Base-by-base conservation (phyloP, 2,329 filamentous ascomycete species). In the Tolypocladium amazonense region DNA sequence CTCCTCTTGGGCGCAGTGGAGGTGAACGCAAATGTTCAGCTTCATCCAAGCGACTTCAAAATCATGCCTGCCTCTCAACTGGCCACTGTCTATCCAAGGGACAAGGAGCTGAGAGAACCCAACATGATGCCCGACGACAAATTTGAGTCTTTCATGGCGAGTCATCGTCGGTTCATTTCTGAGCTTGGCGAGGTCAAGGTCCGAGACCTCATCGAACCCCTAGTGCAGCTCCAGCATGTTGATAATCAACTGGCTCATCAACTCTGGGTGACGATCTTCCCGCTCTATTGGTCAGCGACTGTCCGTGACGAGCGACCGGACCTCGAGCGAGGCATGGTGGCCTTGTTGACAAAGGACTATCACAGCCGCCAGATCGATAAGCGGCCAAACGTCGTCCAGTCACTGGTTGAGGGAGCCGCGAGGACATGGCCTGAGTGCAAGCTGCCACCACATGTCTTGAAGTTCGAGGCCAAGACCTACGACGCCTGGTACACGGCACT, bases 401-500 rank as follows among this genome's bases (percentile, higher is more conserved):
- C 92, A 9, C 81, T 99, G 60, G 81, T 99, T 7, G 90, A 96
- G 67, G 94, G 91, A 47, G 88, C 90, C 41, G 90, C 92, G 18
- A 89, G 88, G 68, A 87, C 92, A 2, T 89, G 83, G 76, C 93
- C 94, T 0, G 84, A 90, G 27, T 95, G 94, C 75, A 96, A 94
- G 74, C 86, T 99, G 56, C 94, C 94, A 8, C 91, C 94, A 0
- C 94, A 99, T 69, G 91, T 97, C 43, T 86, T 99, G 76, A 99
- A 99, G 71, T 97, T 92, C 67, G 83, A 95, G 59, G 93, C 92
- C 25, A 90, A 90, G 72, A 96, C 91, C 0, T 99, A 96, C 70
- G 92, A 97, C 73, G 90, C 88, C 0, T 99, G 94, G 95, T 99
- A 99, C 71, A 92, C 91, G n/a, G 90, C 90, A 18, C 82, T 96